Conservation (phyloP, 1,139 yeast species). For the Magnusiomyces tetraspermus region DNA sequence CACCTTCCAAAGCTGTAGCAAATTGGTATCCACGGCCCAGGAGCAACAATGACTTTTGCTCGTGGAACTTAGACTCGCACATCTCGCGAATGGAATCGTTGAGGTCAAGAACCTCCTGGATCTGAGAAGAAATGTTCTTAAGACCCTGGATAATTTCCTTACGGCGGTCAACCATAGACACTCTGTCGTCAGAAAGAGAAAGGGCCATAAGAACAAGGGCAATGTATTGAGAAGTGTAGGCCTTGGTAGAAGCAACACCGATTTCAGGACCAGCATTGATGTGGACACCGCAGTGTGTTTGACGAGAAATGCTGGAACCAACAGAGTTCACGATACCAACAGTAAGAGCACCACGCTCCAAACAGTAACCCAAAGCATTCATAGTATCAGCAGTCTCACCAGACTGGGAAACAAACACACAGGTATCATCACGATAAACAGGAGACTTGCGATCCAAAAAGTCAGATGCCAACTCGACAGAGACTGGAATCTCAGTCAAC, state of each 20-base stretch:
- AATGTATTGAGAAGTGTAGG: conserved; percentile 95
- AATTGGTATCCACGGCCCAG: conserved; percentile 97
- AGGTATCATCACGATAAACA: conserved; percentile 94
- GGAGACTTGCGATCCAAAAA: conserved; percentile 93
- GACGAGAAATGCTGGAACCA: conserved; percentile 92
- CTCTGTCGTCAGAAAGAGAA: conserved; percentile 83
- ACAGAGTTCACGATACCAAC: conserved; percentile 94
- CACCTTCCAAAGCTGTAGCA: conserved; percentile 98
- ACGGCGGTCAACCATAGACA: conserved; percentile 68
- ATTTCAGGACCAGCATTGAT: conserved; percentile 99
- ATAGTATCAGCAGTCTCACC: conserved; percentile 99
- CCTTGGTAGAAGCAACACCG: conserved; percentile 99
- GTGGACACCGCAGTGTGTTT: conserved; percentile 98
- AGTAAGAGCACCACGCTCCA: conserved; percentile 94
- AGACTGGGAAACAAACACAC: conserved; percentile 95
- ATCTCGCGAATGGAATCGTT: conserved; percentile 55
- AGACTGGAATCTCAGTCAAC: conserved; percentile 89
- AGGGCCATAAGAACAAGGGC: conserved; percentile 96
- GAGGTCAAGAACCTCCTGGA: conserved; percentile 61
- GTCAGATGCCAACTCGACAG: conserved; percentile 95
- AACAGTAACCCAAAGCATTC: conserved; percentile 89
- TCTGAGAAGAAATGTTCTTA: conserved; percentile 76
- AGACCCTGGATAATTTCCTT: conserved; percentile 80
- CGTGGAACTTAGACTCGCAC: conserved; percentile 62
- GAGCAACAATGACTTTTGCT: conserved; percentile 77